phyloP scores from a whole-genome alignment of 169 alveolate genomes.

The Plasmodium vivax region DNA sequence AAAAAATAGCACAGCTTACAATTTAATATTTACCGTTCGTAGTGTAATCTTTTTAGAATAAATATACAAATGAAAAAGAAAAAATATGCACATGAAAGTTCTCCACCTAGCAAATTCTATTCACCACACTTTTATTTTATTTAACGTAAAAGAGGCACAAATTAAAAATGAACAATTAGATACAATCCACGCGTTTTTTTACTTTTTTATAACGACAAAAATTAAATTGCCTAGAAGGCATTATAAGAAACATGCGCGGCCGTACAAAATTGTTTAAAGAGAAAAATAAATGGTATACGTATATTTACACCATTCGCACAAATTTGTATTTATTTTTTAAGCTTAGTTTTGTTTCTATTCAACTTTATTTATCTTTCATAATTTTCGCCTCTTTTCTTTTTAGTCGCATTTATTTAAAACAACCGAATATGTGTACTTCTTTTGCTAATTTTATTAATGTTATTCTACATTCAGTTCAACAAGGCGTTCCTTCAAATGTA shows the following conservation, averaged over 20 bases:
- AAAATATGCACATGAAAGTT: no score
- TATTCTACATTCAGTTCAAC: neutral
- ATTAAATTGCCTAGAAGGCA: neutral
- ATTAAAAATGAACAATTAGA: no score
- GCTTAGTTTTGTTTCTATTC: neutral
- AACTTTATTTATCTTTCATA: neutral
- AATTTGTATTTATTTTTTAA: neutral
- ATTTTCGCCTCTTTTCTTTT: neutral
- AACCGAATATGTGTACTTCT: neutral
- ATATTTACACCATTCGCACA: neutral
- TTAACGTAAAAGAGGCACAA: no score
- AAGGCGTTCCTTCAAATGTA: neutral
- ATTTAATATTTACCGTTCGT: no score
- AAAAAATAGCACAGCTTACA: no score
- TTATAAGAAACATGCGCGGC: neutral
- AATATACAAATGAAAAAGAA: no score
- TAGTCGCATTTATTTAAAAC: neutral
- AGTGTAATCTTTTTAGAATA: no score
- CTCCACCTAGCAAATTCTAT: no score
- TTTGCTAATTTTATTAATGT: neutral
- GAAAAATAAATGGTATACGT: neutral
- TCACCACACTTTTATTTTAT: no score
- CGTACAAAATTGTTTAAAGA: neutral
- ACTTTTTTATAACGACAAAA: no score
- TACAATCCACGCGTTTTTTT: no score